These are phyloP conservation scores for Curvularia sp. DNA, from an alignment of 2,329 filamentous ascomycete species.

Conservation along the genomic window DNA sequence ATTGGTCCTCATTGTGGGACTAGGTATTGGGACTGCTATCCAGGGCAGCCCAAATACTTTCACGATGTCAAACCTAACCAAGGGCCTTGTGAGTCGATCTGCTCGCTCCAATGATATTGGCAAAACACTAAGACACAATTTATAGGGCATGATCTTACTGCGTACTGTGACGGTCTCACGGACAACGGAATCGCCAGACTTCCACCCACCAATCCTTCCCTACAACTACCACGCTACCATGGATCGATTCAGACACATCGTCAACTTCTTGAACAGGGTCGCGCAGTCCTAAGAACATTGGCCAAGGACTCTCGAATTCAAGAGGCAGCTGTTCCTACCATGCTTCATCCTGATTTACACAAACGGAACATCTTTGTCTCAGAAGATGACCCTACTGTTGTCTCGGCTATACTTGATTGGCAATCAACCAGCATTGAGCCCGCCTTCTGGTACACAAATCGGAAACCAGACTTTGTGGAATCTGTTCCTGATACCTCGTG, in stretches of 20 bases:
- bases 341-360: constrained; percentile 53
- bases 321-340: constrained; percentile 37
- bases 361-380: constrained; percentile 55
- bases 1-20: constrained; percentile 43
- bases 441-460: constrained; percentile 50
- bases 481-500: constrained; percentile 26
- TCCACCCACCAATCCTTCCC: constrained; percentile 29
- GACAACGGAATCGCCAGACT: constrained; percentile 50
- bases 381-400: constrained; percentile 46
- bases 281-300: constrained; percentile 41
- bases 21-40: constrained; percentile 42
- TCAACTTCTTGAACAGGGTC: constrained; percentile 40
- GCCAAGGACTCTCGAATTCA: constrained; percentile 35
- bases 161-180: constrained; percentile 49
- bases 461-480: constrained; percentile 51
- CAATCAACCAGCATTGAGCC: constrained; percentile 52
- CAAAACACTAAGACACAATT: constrained; percentile 18
- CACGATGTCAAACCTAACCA: constrained; percentile 42
- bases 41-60: constrained; percentile 46
- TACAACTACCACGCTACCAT: constrained; percentile 40
- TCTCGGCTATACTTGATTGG: constrained; percentile 55
- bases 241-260: constrained; percentile 47
- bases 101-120: constrained; percentile 3
- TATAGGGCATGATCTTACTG: constrained; percentile 46
- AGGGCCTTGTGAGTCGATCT: constrained; percentile 49